Evolutionary conservation across 768 basidiomycete genomes (phyloP).

Genomic region (Tubosaeta sp.): DNA sequence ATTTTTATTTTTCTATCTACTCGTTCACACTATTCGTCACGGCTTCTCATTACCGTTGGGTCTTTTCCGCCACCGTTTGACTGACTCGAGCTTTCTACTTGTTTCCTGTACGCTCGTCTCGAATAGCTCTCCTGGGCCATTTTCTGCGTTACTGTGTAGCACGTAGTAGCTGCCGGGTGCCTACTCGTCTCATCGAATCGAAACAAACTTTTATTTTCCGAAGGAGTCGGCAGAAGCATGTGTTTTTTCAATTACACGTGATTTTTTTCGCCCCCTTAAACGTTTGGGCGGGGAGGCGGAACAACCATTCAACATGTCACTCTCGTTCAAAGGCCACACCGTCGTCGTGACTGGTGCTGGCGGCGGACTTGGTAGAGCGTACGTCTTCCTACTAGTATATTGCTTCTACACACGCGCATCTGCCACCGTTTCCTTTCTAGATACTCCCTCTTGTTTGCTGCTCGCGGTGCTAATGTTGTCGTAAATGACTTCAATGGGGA

Average conservation of each 20-base stretch:
- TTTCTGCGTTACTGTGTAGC: conserved; percentile 32
- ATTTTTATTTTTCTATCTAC: conserved; percentile 31
- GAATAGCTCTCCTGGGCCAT: conserved; percentile 21
- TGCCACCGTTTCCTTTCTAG: conserved; percentile 35
- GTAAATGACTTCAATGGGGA: conserved; percentile 91
- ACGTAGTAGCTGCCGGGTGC: conserved; percentile 33
- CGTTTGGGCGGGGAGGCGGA: background rate
- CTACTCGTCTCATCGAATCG: conserved; percentile 24
- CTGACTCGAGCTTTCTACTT: conserved; percentile 26
- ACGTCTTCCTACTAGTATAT: conserved; percentile 30
- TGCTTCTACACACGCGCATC: background rate
- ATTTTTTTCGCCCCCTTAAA: background rate
- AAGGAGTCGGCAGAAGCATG: background rate
- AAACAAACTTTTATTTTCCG: no score
- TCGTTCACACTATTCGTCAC: conserved; percentile 26
- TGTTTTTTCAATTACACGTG: conserved; percentile 15
- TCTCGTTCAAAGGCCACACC: conserved; percentile 85
- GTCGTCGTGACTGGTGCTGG: conserved; percentile 95
- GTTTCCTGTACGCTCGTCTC: conserved; percentile 30
- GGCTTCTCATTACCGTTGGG: conserved; percentile 26
- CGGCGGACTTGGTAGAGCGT: conserved; percentile 91
- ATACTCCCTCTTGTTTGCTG: conserved; percentile 89
- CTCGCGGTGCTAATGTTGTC: conserved; percentile 88
- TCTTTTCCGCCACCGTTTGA: conserved; percentile 14
- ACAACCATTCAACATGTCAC: conserved; percentile 29